Evolutionary conservation across 2,329 filamentous ascomycete genomes (phyloP).

Genomic region (Curvularia sp.): DNA sequence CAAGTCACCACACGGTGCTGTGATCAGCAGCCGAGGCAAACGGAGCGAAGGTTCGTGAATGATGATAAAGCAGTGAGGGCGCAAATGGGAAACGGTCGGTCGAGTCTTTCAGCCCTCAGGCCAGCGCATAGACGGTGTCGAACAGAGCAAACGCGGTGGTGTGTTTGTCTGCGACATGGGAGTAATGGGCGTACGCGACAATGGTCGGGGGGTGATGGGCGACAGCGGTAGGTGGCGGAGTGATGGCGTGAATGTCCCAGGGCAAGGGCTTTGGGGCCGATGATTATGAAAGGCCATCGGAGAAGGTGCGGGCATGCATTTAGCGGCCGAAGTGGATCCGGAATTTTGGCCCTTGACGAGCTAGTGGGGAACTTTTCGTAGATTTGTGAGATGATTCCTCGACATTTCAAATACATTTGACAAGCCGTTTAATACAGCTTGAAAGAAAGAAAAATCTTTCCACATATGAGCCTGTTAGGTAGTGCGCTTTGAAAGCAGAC

Average conservation of each 20-base stretch:
- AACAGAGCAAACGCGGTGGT: slow-evolving; percentile 40
- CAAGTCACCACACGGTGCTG: slow-evolving; percentile 1
- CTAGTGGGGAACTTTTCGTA: slow-evolving; percentile 25
- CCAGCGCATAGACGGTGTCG: slow-evolving; percentile 40
- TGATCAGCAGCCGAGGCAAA: slow-evolving; percentile 6
- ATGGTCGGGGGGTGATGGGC: slow-evolving; percentile 13
- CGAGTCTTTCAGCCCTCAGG: slow-evolving; percentile 41
- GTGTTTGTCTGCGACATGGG: slow-evolving; percentile 47
- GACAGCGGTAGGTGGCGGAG: slow-evolving; percentile 23
- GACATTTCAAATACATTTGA: neutral
- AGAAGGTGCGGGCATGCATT: slow-evolving; percentile 24
- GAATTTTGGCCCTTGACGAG: slow-evolving; percentile 21
- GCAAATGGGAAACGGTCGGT: slow-evolving; percentile 3
- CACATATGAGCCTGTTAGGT: neutral
- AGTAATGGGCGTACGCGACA: slow-evolving; percentile 21
- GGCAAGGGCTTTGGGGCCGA: slow-evolving; percentile 18
- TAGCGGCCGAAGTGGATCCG: slow-evolving; percentile 16
- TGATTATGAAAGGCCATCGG: slow-evolving; percentile 19
- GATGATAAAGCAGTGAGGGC: slow-evolving; percentile 12
- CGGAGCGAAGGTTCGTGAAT: slow-evolving; percentile 23
- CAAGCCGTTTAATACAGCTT: neutral
- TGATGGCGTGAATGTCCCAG: slow-evolving; percentile 21
- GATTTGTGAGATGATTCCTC: slow-evolving; percentile 6
- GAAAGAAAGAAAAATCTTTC: neutral
- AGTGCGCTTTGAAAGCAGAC: neutral